Base-by-base conservation (phyloP, 148 eudicot genomes). In the Polygonum maritimum region DNA sequence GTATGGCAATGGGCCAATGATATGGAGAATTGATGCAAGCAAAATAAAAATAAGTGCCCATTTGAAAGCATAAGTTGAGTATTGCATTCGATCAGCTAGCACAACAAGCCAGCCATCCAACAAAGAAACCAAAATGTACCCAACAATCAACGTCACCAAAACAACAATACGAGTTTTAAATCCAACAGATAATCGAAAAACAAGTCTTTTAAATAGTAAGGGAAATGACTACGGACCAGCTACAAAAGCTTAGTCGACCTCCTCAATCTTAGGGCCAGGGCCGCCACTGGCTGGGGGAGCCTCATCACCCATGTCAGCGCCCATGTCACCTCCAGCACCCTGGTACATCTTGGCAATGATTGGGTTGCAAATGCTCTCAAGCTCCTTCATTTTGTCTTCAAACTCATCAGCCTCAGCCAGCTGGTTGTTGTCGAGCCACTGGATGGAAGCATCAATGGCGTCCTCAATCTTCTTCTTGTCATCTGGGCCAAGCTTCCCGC, bases 391-490 rank as follows among this genome's bases (percentile, higher is more conserved):
- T 48, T 71, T 71, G 74, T 71, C 74, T 21, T 71, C 74, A n/a
- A 71, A 71, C 19, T 71, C 74, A 71, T 74, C 76, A 9, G 76
- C 62, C 60, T 74, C 76, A 33, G 76, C 76, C 58, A 74, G 65
- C 76, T 74, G 76, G 76, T 74, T 74, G 44, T 16, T 33, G 38
- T 74, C 76, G 1, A 74, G 76, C 76, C 76, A 74, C 26, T 26
- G 39, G 45, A 74, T 74, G 9, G 76, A 38, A 31, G 18, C 63
- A 1, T 74, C 76, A 74, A 74, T 52, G 21, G 76, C 60, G 2
- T 74, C 76, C 65, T 74, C 76, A 52, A 74, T 74, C 76, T 74
- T 74, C 76, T 74, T 74, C 76, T 74, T 74, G 76, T 74, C 76
- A 11, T 33, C 76, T 26, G 76, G 65, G 63, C 44, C 65, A 5